Conservation (phyloP, 331 rosid species). For the Cydonia oblonga region DNA sequence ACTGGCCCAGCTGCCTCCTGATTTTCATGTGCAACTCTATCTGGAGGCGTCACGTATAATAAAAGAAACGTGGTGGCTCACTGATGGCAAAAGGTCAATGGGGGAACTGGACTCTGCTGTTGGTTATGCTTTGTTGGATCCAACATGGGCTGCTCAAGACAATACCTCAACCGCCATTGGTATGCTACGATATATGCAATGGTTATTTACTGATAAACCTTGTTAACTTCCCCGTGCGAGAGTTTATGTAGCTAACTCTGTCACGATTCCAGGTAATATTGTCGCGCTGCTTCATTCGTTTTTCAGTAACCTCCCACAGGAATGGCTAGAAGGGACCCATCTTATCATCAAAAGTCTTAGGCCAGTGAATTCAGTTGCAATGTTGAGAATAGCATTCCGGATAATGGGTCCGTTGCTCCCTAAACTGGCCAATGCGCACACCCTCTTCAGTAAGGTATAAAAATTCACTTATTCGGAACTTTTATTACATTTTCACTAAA, state of each 20-base stretch:
- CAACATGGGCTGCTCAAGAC: slow-evolving; percentile 99
- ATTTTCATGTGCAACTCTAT: slow-evolving; percentile 82
- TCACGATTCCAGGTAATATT: slow-evolving; percentile 52
- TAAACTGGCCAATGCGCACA: slow-evolving; percentile 81
- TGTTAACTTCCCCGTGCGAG: background rate
- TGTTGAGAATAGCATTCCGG: slow-evolving; percentile 92
- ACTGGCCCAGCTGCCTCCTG: slow-evolving; percentile 90
- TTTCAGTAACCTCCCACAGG: slow-evolving; percentile 91
- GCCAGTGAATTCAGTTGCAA: slow-evolving; percentile 85
- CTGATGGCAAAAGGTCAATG: slow-evolving; percentile 61
- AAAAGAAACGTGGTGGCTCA: slow-evolving; percentile 96
- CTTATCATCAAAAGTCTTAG: slow-evolving; percentile 67
- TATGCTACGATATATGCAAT: slow-evolving; percentile 22
- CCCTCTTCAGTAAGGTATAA: slow-evolving; percentile 66
- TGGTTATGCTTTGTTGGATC: slow-evolving; percentile 95
- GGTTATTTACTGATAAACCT: background rate
- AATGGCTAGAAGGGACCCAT: slow-evolving; percentile 87
- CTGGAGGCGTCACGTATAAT: slow-evolving; percentile 75
- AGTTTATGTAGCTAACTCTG: background rate
- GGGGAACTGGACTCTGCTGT: slow-evolving; percentile 91
- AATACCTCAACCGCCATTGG: slow-evolving; percentile 95
- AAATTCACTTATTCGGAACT: background rate
- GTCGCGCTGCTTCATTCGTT: slow-evolving; percentile 92
- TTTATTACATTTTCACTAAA: background rate
- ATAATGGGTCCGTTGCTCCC: slow-evolving; percentile 95